Evolutionary conservation across 495 filamentous ascomycete genomes (phyloP), one percentile per base, ranked within the genome.

Genomic region (Terfezia boudieri): DNA sequence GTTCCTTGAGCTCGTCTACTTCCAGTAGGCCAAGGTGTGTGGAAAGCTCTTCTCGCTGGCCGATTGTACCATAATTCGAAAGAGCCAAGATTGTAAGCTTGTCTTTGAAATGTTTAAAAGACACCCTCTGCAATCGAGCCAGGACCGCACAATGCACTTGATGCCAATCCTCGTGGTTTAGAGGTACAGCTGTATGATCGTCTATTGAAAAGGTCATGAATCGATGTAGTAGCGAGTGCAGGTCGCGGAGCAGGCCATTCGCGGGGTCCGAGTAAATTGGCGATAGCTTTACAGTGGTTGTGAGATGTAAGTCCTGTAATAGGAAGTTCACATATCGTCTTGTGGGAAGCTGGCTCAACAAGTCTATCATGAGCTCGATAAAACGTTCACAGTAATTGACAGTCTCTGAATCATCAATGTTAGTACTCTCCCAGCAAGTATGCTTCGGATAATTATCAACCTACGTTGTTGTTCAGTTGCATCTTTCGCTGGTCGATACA

Each of bases 321-420:
- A 99, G 72, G 2, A 84, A 80, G 66, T 94, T 96, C 62, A 92
- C 84, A 61, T 95, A 94, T 67, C 92, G 77, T 60, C 90, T 75
- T 5, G 90, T 99, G 16, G 90, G 90, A 46, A 95, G 72, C 64
- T 99, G 90, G 62, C 89, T 94, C 66, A 88, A 76, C 20, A 99
- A 70, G 65, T 99, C 90, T 4, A 83, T 81, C 57, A 96, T 69
- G 23, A 96, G 78, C 66, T 99, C 90, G 23, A 96, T 64, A 61
- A 96, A 90, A 16, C 88, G 76, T 68, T 96, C 89, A 64, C 88
- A 94, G 66, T 96, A 96, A 8, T 76, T 69, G 26, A 88, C 60
- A 56, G 84, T 79, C 43, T 86, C 84, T 64, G 66, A 52, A 57
- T 37, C 8, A n/a, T n/a, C 36, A 67, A 32, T 32, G 7, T 32